Evolutionary conservation across 164 flowering plant genomes (phyloP).

Genomic region (Aristolochia fimbriata): DNA sequence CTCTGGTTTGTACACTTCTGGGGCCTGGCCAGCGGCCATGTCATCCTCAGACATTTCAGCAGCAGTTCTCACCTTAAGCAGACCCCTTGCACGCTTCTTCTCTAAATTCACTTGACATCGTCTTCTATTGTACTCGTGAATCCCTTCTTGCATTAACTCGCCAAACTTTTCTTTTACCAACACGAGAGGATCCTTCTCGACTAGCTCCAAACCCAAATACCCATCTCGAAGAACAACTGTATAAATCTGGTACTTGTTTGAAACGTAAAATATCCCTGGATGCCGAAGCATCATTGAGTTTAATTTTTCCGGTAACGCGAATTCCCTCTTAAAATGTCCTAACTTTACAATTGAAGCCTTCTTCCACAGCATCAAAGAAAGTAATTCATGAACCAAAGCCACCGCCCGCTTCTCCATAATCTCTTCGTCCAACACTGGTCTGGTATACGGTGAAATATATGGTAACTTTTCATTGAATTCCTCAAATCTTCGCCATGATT

Average conservation of each 20-base stretch:
- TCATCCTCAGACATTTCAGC: constrained; percentile 32
- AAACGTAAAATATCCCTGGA: constrained; percentile 89
- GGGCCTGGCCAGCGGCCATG: constrained; percentile 25
- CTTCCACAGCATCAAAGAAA: constrained; percentile 86
- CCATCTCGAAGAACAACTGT: constrained; percentile 87
- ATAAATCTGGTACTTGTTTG: constrained; percentile 70
- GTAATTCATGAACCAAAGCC: constrained; percentile 74
- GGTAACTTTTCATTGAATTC: constrained; percentile 57
- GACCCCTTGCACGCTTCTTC: constrained; percentile 49
- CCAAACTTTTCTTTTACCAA: constrained; percentile 88
- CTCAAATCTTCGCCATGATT: constrained; percentile 61
- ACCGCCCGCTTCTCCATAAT: constrained; percentile 82
- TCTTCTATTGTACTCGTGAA: constrained; percentile 66
- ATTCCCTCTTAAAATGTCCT: constrained; percentile 75
- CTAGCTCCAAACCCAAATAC: constrained; percentile 57
- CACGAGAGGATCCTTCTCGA: constrained; percentile 82
- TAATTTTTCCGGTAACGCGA: constrained; percentile 56
- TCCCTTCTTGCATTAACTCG: constrained; percentile 90
- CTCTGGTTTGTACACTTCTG: constrained; percentile 56
- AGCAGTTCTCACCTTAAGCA: constrained; percentile 17
- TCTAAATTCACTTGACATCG: constrained; percentile 47
- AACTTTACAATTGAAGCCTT: constrained; percentile 72
- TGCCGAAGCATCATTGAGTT: constrained; percentile 63
- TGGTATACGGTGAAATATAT: constrained; percentile 71
- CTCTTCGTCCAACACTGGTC: constrained; percentile 35